A percentile compares a stretch with the other conserved stretches of the same genome.
phyloP scores from a whole-genome alignment of 139 green algal species.

The Picocystis salinarum region DNA sequence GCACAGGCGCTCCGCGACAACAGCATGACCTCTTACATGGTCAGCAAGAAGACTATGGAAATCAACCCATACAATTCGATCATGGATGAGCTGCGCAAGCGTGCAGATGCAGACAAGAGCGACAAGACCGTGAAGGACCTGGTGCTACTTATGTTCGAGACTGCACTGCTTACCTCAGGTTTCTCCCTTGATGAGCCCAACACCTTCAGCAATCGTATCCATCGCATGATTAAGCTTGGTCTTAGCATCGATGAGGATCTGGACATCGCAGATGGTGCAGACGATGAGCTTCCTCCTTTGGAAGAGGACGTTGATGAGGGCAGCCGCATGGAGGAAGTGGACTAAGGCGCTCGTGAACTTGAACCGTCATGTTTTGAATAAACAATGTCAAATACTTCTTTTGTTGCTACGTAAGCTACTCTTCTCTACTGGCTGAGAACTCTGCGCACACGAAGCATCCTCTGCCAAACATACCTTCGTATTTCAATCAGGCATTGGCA shows the following conservation, averaged over 20 bases:
- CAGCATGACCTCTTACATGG: conserved; percentile 95
- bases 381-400: too few relatives aligned
- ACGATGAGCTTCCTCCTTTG: conserved; percentile 75
- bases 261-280: conserved; percentile 21
- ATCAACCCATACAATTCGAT: conserved; percentile 98
- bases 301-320: conserved; percentile 88
- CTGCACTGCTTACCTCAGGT: conserved; percentile 79
- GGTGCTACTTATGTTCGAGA: conserved; percentile 96
- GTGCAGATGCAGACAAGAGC: conserved; percentile 77
- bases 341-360: too few relatives aligned
- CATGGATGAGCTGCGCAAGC: conserved; percentile 76
- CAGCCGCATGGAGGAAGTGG: conserved; percentile 91
- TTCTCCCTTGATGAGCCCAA: conserved; percentile 96
- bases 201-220: conserved; percentile 90
- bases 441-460: too few relatives aligned
- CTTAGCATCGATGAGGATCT: conserved; percentile 92
- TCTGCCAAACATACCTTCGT: too few relatives aligned
- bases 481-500: too few relatives aligned
- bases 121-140: conserved; percentile 99
- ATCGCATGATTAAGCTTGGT: conserved; percentile 99
- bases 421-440: too few relatives aligned
- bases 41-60: conserved; percentile 97
- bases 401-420: too few relatives aligned
- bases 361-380: too few relatives aligned
- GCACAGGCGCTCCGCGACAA: conserved; percentile 85